Conservation (phyloP, 2,329 filamentous ascomycete species). For the Achaetomium macrosporum region DNA sequence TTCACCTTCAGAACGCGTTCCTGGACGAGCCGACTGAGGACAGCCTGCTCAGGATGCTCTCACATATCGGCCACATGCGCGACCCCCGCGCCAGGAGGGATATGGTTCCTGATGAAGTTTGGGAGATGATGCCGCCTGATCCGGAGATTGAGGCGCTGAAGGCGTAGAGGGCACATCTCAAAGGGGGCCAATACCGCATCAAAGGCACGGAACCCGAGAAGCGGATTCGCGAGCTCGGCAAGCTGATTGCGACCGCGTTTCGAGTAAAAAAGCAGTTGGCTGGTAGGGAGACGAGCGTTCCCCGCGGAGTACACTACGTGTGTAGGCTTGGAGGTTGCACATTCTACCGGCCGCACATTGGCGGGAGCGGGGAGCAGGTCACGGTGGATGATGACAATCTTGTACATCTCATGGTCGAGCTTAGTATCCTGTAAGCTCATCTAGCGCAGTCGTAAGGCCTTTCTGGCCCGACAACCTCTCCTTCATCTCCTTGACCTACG, state of each 20-base stretch:
- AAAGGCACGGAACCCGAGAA: slow-evolving; percentile 21
- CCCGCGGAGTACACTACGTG: slow-evolving; percentile 15
- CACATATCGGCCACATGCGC: slow-evolving; percentile 26
- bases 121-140: slow-evolving; percentile 22
- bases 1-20: slow-evolving; percentile 30
- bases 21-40: slow-evolving; percentile 23
- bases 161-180: slow-evolving; percentile 17
- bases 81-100: slow-evolving; percentile 26
- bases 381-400: no score
- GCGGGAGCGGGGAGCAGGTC: no score
- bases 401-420: no score
- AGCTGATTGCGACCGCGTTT: slow-evolving; percentile 19
- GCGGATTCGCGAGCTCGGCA: slow-evolving; percentile 23
- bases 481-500: no score
- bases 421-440: no score
- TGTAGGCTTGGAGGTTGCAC: no score
- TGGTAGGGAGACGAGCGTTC: slow-evolving; percentile 24
- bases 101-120: slow-evolving; percentile 30
- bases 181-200: slow-evolving; percentile 25
- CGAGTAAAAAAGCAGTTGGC: slow-evolving; percentile 18
- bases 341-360: no score
- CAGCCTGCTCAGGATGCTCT: slow-evolving; percentile 21
- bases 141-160: slow-evolving; percentile 22
- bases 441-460: no score
- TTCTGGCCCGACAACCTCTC: no score